phyloP scores from a whole-genome alignment of 768 basidiomycete species.

The Obba rivulosa region DNA sequence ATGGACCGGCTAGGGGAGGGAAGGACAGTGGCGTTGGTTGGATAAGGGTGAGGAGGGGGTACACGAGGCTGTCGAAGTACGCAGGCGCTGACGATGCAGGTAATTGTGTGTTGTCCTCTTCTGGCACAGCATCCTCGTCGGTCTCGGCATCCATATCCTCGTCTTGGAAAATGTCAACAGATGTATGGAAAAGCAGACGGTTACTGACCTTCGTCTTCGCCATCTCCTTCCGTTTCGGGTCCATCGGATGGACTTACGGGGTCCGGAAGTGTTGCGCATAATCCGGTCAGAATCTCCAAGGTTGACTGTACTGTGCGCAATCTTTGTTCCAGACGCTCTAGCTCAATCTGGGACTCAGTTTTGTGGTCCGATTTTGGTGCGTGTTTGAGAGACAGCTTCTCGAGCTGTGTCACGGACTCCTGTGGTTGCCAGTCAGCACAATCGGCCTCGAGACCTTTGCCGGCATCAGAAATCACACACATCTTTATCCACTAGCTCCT shows the following conservation, averaged over 20 bases:
- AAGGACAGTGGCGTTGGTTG: slow-evolving; percentile 81
- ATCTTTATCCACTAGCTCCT: slow-evolving; percentile 46
- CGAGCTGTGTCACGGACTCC: slow-evolving; percentile 46
- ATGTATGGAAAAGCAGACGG: slow-evolving; percentile 13
- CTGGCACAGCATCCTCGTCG: slow-evolving; percentile 21
- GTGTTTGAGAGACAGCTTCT: slow-evolving; percentile 56
- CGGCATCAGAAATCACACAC: slow-evolving; percentile 24
- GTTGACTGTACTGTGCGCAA: slow-evolving; percentile 74
- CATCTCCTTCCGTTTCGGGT: slow-evolving; percentile 27
- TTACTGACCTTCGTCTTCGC: slow-evolving; percentile 34
- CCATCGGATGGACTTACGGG: slow-evolving; percentile 38
- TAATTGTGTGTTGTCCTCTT: slow-evolving; percentile 14
- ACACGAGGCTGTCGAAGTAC: slow-evolving; percentile 56
- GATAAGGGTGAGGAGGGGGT: slow-evolving; percentile 62
- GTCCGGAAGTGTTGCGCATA: slow-evolving; percentile 85
- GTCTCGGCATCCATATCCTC: slow-evolving; percentile 27
- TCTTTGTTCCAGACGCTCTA: slow-evolving; percentile 67
- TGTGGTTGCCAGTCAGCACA: slow-evolving; percentile 16
- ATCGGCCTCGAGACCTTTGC: not conserved
- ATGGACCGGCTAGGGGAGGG: slow-evolving; percentile 61
- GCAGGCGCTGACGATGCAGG: slow-evolving; percentile 22
- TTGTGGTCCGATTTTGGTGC: slow-evolving; percentile 76
- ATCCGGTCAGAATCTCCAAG: slow-evolving; percentile 83
- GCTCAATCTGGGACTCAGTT: slow-evolving; percentile 57
- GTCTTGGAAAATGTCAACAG: slow-evolving; percentile 29